These are phyloP conservation scores for Epicoccum nigrum DNA, from an alignment of 2,329 filamentous ascomycete species.

Conservation along the genomic window DNA sequence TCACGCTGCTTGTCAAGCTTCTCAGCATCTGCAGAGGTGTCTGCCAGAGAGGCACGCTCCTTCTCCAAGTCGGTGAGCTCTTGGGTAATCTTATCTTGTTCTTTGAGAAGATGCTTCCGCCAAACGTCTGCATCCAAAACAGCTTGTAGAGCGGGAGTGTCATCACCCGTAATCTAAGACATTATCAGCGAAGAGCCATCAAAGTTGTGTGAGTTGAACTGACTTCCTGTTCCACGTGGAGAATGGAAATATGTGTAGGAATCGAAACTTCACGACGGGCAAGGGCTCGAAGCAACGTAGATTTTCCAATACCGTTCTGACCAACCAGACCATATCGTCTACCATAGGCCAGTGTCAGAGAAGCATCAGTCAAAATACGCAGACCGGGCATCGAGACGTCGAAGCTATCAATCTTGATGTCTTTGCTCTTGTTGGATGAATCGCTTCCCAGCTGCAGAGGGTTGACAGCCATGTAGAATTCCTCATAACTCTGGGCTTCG, in stretches of 20 bases:
- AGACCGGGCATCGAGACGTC: conserved; percentile 90
- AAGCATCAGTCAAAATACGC: conserved; percentile 90
- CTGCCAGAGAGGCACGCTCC: conserved; percentile 79
- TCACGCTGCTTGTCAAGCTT: conserved; percentile 87
- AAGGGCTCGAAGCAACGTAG: conserved; percentile 89
- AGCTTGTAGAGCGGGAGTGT: conserved; percentile 91
- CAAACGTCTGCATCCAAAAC: conserved; percentile 97
- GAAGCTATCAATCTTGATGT: conserved; percentile 96
- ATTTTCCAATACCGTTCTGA: conserved; percentile 92
- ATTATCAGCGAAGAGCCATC: conserved; percentile 13
- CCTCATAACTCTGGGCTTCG: conserved; percentile 90
- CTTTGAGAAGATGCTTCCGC: conserved; percentile 90
- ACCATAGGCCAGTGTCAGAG: conserved; percentile 86
- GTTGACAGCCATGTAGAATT: conserved; percentile 99
- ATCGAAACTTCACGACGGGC: conserved; percentile 93
- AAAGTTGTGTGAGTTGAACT: conserved; percentile 22
- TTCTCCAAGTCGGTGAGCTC: conserved; percentile 78
- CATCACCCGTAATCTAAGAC: conserved; percentile 83
- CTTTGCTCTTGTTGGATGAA: conserved; percentile 83
- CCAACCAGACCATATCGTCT: conserved; percentile 96
- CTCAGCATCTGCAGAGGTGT: conserved; percentile 87
- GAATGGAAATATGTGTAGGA: conserved; percentile 96
- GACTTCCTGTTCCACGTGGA: conserved; percentile 98
- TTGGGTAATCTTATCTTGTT: conserved; percentile 84
- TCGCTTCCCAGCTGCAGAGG: conserved; percentile 83